phyloP scores from a whole-genome alignment of 257 asterid species.

The Scutellaria galericulata region DNA sequence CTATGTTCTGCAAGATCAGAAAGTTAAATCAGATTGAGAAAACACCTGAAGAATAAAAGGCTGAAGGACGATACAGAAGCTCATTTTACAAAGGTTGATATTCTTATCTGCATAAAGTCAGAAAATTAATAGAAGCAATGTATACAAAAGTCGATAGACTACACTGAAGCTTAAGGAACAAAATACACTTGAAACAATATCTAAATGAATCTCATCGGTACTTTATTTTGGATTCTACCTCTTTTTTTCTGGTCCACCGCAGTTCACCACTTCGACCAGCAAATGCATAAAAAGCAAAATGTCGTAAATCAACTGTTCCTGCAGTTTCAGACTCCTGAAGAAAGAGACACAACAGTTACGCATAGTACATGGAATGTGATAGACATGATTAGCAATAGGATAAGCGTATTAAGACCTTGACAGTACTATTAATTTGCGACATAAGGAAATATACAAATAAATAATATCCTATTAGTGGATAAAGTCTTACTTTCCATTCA shows the following conservation, averaged over 20 bases:
- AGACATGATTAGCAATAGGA: constrained; percentile 16
- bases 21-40: constrained; percentile 38
- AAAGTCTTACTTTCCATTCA: constrained; percentile 12
- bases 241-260: constrained; percentile 88
- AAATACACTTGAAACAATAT: not conserved
- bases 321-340: constrained; percentile 74
- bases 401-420: constrained; percentile 16
- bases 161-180: not conserved
- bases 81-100: not conserved
- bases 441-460: constrained; percentile 6
- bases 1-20: constrained; percentile 60
- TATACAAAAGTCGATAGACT: constrained; percentile 5
- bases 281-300: constrained; percentile 93
- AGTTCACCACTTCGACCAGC: constrained; percentile 88
- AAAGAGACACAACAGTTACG: constrained; percentile 31
- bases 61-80: not conserved
- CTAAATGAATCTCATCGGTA: constrained; percentile 12
- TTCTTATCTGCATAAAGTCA: constrained; percentile 18
- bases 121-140: constrained; percentile 8
- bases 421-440: constrained; percentile 11
- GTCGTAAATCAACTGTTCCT: constrained; percentile 77
- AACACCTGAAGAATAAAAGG: not conserved
- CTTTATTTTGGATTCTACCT: constrained; percentile 46
- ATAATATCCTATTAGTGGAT: constrained; percentile 3
- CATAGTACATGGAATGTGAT: constrained; percentile 21